These are phyloP conservation scores for Cocos nucifera DNA, from an alignment of 176 grass and related monocot species.

Conservation along the genomic window DNA sequence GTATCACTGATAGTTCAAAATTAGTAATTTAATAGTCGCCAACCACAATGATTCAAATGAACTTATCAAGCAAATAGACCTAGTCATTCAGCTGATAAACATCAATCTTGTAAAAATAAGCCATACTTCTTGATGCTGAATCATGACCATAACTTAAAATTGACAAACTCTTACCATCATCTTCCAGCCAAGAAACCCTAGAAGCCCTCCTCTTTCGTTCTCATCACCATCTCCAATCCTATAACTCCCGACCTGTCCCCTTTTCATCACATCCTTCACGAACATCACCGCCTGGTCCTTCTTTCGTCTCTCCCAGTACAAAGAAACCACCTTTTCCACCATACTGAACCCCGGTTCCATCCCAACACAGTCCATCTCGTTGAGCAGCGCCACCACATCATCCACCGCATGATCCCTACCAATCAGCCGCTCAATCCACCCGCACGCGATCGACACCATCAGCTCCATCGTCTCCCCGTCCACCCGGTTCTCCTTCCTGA, in stretches of 20 bases:
- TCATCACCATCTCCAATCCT: constrained; percentile 25
- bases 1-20: no score
- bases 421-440: constrained; percentile 81
- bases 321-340: constrained; percentile 83
- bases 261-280: constrained; percentile 75
- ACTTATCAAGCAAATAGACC: no score
- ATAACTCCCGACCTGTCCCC: constrained; percentile 41
- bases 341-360: constrained; percentile 82
- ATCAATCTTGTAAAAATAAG: no score
- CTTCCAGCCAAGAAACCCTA: constrained; percentile 86
- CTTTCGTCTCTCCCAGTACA: constrained; percentile 83
- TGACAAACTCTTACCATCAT: constrained; percentile 59
- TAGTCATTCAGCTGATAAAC: no score
- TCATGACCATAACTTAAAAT: background rate
- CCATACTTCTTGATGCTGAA: no score
- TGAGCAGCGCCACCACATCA: constrained; percentile 64
- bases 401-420: constrained; percentile 42
- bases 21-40: no score
- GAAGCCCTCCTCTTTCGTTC: constrained; percentile 50
- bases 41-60: no score
- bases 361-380: constrained; percentile 96
- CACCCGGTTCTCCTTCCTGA: constrained; percentile 80
- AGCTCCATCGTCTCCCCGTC: constrained; percentile 98
- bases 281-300: constrained; percentile 59
- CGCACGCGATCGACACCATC: constrained; percentile 89